Evolutionary conservation across 2,329 filamentous ascomycete species (phyloP).

Genomic region (Ceratocystis colombiana): DNA sequence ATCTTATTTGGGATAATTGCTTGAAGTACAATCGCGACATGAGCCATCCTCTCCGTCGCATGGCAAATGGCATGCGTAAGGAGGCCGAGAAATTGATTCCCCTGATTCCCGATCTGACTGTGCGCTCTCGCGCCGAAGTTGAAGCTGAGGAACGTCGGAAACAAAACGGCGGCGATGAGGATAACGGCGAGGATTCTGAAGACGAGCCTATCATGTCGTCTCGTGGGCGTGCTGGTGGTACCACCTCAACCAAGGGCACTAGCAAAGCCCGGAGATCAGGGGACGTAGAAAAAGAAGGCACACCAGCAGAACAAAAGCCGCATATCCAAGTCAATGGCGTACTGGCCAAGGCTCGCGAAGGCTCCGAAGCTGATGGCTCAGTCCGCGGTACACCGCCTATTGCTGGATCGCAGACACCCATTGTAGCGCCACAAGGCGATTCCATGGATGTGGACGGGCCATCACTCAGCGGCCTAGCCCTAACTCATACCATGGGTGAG

Average conservation of each 20-base stretch:
- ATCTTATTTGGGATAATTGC: slow-evolving; percentile 95
- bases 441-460: slow-evolving; percentile 78
- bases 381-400: slow-evolving; percentile 63
- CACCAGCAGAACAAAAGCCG: slow-evolving; percentile 68
- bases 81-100: slow-evolving; percentile 95
- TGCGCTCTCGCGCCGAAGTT: slow-evolving; percentile 85
- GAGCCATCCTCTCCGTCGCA: slow-evolving; percentile 75
- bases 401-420: slow-evolving; percentile 65
- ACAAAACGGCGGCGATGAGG: slow-evolving; percentile 74
- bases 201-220: slow-evolving; percentile 98
- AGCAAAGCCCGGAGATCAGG: slow-evolving; percentile 68
- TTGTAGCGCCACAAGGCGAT: slow-evolving; percentile 67
- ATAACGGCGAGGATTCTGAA: slow-evolving; percentile 81
- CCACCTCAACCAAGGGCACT: slow-evolving; percentile 49
- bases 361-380: slow-evolving; percentile 80
- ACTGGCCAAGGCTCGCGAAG: slow-evolving; percentile 52
- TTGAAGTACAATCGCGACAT: slow-evolving; percentile 89
- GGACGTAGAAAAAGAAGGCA: slow-evolving; percentile 55
- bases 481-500: slow-evolving; percentile 54
- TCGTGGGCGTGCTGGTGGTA: slow-evolving; percentile 72
- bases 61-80: slow-evolving; percentile 92
- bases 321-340: slow-evolving; percentile 56
- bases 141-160: slow-evolving; percentile 79
- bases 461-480: slow-evolving; percentile 54
- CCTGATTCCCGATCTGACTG: slow-evolving; percentile 82